A percentile compares a stretch with the other conserved stretches of the same genome.
Evolutionary conservation across 805 yeast species (phyloP).

Genomic region (Candida ipomoeae): DNA sequence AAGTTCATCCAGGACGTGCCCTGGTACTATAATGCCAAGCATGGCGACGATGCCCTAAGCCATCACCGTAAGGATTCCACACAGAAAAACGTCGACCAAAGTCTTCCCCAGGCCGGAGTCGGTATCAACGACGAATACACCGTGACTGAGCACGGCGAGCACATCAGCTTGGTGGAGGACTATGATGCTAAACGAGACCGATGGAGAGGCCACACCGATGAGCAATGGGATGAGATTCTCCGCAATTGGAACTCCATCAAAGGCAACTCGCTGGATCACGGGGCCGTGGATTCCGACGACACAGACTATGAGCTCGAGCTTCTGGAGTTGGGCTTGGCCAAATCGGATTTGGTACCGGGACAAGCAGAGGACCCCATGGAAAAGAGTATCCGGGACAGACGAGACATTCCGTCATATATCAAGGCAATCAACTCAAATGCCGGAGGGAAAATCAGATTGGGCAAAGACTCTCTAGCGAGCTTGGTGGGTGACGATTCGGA

Average conservation of each 20-base stretch:
- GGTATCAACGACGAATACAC: slow-evolving; percentile 52
- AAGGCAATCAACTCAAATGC: slow-evolving; percentile 37
- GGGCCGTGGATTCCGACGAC: slow-evolving; percentile 28
- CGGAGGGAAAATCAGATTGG: slow-evolving; percentile 35
- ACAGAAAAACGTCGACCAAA: slow-evolving; percentile 38
- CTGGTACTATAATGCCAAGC: slow-evolving; percentile 31
- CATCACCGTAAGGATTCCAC: slow-evolving; percentile 51
- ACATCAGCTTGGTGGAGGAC: slow-evolving; percentile 29
- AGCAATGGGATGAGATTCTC: slow-evolving; percentile 54
- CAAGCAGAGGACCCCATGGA: slow-evolving; percentile 33
- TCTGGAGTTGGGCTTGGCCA: slow-evolving; percentile 30
- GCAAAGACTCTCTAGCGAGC: slow-evolving; percentile 26
- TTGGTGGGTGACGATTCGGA: slow-evolving; percentile 11
- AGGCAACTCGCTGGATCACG: slow-evolving; percentile 8
- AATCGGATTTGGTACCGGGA: slow-evolving; percentile 22
- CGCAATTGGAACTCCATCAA: slow-evolving; percentile 43
- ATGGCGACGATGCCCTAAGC: slow-evolving; percentile 42
- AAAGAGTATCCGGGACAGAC: slow-evolving; percentile 56
- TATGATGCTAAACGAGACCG: slow-evolving; percentile 75
- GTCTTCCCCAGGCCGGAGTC: slow-evolving; percentile 50
- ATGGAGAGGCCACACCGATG: slow-evolving; percentile 74
- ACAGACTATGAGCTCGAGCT: slow-evolving; percentile 40
- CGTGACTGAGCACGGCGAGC: slow-evolving; percentile 6
- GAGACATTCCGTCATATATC: slow-evolving; percentile 69
- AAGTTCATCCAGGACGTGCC: slow-evolving; percentile 37